Conservation (phyloP, 2,329 filamentous ascomycete species). For the Fusarium xylarioides region DNA sequence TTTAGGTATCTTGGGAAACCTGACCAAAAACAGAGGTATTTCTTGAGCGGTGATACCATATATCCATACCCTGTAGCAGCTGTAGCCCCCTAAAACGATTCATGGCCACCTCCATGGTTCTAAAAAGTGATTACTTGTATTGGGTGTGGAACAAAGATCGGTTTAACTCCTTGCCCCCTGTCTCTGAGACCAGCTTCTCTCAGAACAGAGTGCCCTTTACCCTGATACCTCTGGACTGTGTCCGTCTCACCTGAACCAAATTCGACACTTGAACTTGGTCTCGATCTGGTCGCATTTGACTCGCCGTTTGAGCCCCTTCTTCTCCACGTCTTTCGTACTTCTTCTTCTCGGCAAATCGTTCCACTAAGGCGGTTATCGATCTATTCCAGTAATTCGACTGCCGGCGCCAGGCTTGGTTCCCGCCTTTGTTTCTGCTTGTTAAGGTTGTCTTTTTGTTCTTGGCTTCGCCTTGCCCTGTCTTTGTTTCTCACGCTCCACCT, state of each 20-base stretch:
- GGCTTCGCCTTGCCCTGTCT: conserved; percentile 19
- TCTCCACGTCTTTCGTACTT: conserved; percentile 25
- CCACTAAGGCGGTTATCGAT: conserved; percentile 21
- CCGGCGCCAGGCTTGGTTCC: conserved; percentile 34
- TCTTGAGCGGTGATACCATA: neutral
- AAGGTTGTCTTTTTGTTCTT: conserved; percentile 6
- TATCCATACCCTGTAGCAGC: neutral
- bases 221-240: conserved; percentile 22
- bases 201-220: conserved; percentile 3
- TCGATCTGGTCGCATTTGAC: conserved; percentile 34
- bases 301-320: conserved; percentile 29
- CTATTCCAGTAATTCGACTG: conserved; percentile 25
- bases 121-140: neutral
- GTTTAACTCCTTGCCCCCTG: conserved; percentile 17
- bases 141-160: conserved; percentile 27
- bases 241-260: conserved; percentile 29
- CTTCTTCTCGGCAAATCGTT: conserved; percentile 25
- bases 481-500: conserved; percentile 9
- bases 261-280: conserved; percentile 31
- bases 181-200: conserved; percentile 10
- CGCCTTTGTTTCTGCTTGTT: conserved; percentile 7
- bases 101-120: neutral
- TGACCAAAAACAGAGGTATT: neutral
- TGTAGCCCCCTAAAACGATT: conserved; percentile 21
- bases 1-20: neutral